Percentiles rank a stretch among this genome's conserved stretches.
Evolutionary conservation across 2,329 filamentous ascomycete species (phyloP).

Genomic region (Hypocrella siamensis): DNA sequence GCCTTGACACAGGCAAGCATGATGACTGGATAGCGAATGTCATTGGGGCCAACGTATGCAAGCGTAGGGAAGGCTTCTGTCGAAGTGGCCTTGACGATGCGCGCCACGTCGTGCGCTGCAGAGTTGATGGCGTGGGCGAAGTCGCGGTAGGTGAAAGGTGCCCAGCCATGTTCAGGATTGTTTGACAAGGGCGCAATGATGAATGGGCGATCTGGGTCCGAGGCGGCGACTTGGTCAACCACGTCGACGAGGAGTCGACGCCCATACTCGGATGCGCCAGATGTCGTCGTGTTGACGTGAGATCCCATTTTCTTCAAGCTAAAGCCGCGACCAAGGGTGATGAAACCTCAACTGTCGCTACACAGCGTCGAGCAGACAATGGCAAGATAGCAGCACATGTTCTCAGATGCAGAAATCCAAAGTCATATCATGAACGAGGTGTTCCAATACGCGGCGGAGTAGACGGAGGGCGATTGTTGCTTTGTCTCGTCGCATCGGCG

Average conservation of each 20-base stretch:
- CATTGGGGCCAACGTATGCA: conserved; percentile 15
- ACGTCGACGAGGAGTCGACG: conserved; percentile 8
- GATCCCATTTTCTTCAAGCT: no score
- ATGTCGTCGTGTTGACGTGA: no score
- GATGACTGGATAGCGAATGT: conserved; percentile 6
- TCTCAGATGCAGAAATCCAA: no score
- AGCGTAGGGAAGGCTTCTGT: conserved; percentile 16
- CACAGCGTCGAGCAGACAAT: no score
- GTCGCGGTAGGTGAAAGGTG: conserved; percentile 10
- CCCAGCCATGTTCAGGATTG: conserved; percentile 11
- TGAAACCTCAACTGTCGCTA: no score
- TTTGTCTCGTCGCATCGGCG: no score
- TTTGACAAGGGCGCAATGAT: conserved; percentile 19
- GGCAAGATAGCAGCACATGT: no score
- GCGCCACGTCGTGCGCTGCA: conserved; percentile 14
- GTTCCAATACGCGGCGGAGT: no score
- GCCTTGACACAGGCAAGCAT: conserved; percentile 6
- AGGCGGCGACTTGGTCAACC: conserved; percentile 9
- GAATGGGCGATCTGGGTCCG: conserved; percentile 15
- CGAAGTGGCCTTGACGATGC: conserved; percentile 12
- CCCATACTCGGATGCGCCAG: no score
- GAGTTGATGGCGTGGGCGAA: conserved; percentile 16
- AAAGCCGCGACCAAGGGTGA: no score
- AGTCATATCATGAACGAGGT: no score
- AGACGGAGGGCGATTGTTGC: no score